A percentile compares a stretch with the other conserved stretches of the same genome.
phyloP scores from a whole-genome alignment of 2,329 filamentous ascomycete species.

The Alternaria consortialis region DNA sequence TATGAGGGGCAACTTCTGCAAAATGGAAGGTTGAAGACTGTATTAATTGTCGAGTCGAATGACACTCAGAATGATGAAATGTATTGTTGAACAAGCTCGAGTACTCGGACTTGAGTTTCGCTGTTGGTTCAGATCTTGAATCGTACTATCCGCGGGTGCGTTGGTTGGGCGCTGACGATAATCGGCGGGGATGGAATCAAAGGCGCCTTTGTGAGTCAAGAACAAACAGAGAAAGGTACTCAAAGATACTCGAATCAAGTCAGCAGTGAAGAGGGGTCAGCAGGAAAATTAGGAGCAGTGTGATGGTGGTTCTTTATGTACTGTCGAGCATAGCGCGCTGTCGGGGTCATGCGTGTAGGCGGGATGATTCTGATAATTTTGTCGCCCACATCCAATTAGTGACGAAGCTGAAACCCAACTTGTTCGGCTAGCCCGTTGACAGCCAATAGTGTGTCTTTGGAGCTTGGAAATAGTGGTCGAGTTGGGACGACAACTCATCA shows the following conservation, averaged over 20 bases:
- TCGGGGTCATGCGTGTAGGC: slow-evolving; percentile 51
- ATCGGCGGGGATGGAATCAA: slow-evolving; percentile 25
- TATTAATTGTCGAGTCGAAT: slow-evolving; percentile 35
- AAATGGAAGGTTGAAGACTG: slow-evolving; percentile 3
- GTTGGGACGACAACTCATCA: slow-evolving; percentile 52
- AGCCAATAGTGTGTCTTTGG: slow-evolving; percentile 41
- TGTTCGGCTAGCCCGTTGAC: slow-evolving; percentile 39
- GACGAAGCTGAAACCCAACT: slow-evolving; percentile 48
- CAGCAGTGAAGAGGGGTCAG: slow-evolving; percentile 10
- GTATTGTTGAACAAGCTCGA: slow-evolving; percentile 21
- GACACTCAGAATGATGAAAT: slow-evolving; percentile 21
- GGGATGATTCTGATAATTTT: slow-evolving; percentile 44
- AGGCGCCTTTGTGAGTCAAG: slow-evolving; percentile 30
- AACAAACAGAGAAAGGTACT: slow-evolving; percentile 13
- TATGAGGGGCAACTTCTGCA: slow-evolving; percentile 10
- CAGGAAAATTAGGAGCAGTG: slow-evolving; percentile 20
- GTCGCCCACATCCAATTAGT: slow-evolving; percentile 45
- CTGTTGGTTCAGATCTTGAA: slow-evolving; percentile 20
- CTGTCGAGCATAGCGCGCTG: slow-evolving; percentile 30
- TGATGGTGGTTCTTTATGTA: slow-evolving; percentile 43
- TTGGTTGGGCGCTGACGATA: slow-evolving; percentile 41
- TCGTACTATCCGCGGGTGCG: slow-evolving; percentile 23
- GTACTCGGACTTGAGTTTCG: slow-evolving; percentile 22
- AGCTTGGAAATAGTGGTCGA: slow-evolving; percentile 40
- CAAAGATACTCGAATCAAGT: neutral